Percentiles rank a stretch among this genome's conserved stretches.
Evolutionary conservation across 108 stramenopile genomes (phyloP).

Genomic region (Epipyxis sp.): DNA sequence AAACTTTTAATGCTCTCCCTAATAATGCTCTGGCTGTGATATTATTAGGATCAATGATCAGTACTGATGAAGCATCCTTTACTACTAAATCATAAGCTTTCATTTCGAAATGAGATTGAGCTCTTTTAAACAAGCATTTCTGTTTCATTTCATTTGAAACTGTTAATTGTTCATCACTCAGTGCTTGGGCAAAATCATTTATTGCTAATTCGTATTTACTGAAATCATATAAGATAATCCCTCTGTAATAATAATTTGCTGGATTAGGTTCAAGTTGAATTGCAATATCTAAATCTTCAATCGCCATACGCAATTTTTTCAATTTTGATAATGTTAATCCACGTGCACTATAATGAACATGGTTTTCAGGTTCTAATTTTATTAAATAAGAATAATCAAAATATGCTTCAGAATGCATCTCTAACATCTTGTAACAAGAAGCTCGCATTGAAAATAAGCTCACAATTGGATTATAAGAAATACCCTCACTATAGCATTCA

Average conservation of each 20-base stretch:
- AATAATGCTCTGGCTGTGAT: neutral
- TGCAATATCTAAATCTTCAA: constrained; percentile 18
- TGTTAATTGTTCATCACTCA: neutral
- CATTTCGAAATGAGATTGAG: constrained; percentile 4
- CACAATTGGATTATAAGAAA: neutral
- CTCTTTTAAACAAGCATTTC: neutral
- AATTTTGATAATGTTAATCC: neutral
- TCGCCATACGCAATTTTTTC: neutral
- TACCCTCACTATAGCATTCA: constrained; percentile 20
- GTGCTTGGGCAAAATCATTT: neutral
- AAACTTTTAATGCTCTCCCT: neutral
- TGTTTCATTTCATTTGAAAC: neutral
- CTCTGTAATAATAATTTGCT: neutral
- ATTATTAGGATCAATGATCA: neutral
- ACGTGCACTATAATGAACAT: constrained; percentile 7
- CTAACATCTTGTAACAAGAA: constrained; percentile 6
- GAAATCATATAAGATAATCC: neutral
- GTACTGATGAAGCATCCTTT: neutral
- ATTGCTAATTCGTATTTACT: neutral
- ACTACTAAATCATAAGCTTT: constrained; percentile 13
- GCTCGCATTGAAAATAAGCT: neutral
- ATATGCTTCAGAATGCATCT: neutral
- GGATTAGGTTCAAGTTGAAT: constrained; percentile 1
- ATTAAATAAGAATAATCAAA: constrained; percentile 14
- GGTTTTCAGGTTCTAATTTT: neutral